phyloP scores from a whole-genome alignment of 2,329 filamentous ascomycete species.

The Phyllachora maydis region DNA sequence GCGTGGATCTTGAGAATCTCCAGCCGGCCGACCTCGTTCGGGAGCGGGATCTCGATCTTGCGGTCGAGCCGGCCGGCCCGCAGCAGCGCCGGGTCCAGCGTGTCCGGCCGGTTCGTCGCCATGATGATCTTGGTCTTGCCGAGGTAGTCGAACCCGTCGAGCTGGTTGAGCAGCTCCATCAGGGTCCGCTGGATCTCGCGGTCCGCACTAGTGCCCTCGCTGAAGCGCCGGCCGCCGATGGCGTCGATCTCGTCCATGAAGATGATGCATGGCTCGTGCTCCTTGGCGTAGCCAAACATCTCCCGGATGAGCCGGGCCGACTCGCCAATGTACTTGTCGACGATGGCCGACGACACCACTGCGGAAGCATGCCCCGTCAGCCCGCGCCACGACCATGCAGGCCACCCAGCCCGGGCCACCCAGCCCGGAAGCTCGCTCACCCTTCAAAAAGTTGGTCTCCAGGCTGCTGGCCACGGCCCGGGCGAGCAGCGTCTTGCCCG shows the following conservation, averaged over 20 bases:
- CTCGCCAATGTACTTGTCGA: constrained; percentile 99
- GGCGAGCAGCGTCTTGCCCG: constrained; percentile 86
- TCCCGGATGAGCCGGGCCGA: constrained; percentile 92
- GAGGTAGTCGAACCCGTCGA: constrained; percentile 97
- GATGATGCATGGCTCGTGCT: constrained; percentile 98
- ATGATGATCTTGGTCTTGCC: constrained; percentile 99
- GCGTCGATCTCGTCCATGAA: constrained; percentile 99
- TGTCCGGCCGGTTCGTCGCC: constrained; percentile 95
- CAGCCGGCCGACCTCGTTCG: constrained; percentile 87
- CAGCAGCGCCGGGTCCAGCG: constrained; percentile 78
- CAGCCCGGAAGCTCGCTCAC: constrained; percentile 22
- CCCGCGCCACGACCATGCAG: too few relatives aligned
- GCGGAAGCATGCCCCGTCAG: constrained; percentile 3
- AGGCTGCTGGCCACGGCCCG: constrained; percentile 89
- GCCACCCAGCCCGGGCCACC: not conserved
- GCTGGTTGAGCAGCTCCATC: constrained; percentile 96
- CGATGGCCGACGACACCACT: constrained; percentile 97
- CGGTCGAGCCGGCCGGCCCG: constrained; percentile 85
- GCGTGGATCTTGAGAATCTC: constrained; percentile 98
- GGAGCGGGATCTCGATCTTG: constrained; percentile 94
- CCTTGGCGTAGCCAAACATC: constrained; percentile 99
- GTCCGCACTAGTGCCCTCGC: constrained; percentile 91
- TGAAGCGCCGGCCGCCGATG: constrained; percentile 91
- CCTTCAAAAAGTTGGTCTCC: constrained; percentile 96
- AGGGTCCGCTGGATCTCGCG: constrained; percentile 95